Conservation (phyloP, 192 early-diverging fungal species). For the Coemansia sp. region DNA sequence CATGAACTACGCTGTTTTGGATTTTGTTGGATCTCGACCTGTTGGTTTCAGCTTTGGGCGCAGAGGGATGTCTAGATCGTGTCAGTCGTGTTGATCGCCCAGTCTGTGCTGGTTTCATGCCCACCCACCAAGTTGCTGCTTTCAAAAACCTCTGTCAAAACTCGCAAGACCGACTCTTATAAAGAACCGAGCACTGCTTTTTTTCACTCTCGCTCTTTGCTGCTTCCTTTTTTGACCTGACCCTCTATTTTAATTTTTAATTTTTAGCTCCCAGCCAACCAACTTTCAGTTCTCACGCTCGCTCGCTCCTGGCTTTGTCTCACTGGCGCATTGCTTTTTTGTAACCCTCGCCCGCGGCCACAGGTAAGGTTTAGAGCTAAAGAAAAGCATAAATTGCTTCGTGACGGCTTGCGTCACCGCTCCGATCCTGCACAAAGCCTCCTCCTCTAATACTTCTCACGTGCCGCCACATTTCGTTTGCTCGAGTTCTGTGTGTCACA, state of each 20-base stretch:
- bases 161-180: not conserved
- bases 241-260: not conserved
- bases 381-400: not conserved
- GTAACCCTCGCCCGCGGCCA: too few species aligned
- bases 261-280: not conserved
- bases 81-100: slow-evolving; percentile 2
- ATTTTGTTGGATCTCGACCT: not conserved
- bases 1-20: not conserved
- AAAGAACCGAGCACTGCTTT: not conserved
- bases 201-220: not conserved
- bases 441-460: too few species aligned
- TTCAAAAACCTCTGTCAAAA: too few species aligned
- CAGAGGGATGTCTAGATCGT: not conserved
- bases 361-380: not conserved
- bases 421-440: not conserved
- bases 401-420: not conserved
- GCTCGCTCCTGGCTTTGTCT: not conserved
- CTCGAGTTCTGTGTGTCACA: not conserved
- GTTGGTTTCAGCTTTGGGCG: not conserved
- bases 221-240: not conserved
- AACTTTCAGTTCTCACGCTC: not conserved
- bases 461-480: not conserved
- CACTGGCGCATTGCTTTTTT: too few species aligned
- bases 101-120: not conserved
- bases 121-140: not conserved